Evolutionary conservation across 73 alveolate genomes (phyloP).

Genomic region (Symbiodinium natans): DNA sequence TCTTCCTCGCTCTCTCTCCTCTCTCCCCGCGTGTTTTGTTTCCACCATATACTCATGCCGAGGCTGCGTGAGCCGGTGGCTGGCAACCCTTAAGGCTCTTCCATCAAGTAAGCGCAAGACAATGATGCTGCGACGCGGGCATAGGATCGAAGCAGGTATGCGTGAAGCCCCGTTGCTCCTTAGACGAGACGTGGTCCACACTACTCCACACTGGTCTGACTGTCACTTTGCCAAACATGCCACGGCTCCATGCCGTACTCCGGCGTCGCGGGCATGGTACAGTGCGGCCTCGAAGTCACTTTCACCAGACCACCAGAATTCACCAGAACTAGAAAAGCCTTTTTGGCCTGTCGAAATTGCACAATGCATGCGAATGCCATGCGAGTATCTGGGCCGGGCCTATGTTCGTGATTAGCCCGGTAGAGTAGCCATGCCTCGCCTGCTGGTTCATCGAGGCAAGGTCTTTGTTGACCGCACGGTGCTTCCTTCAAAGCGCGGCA

Average conservation of each 20-base stretch:
- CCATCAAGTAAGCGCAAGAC: not conserved
- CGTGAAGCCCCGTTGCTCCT: slow-evolving; percentile 68
- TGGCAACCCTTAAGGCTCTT: no score
- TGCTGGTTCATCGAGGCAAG: slow-evolving; percentile 29
- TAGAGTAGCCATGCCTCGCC: not conserved
- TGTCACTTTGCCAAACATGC: no score
- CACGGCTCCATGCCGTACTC: slow-evolving; percentile 25
- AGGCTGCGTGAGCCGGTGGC: no score
- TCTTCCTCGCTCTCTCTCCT: no score
- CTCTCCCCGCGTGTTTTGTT: no score
- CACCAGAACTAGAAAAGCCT: no score
- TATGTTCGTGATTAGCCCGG: no score
- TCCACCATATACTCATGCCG: no score
- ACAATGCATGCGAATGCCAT: not conserved
- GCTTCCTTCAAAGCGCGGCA: slow-evolving; percentile 4
- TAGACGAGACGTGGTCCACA: not conserved
- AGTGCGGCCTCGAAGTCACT: slow-evolving; percentile 35
- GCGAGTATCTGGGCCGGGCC: not conserved
- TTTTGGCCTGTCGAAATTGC: no score
- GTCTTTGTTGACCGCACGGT: slow-evolving; percentile 66
- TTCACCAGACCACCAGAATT: no score
- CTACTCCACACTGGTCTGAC: not conserved
- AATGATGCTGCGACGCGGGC: slow-evolving; percentile 40
- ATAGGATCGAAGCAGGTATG: slow-evolving; percentile 38
- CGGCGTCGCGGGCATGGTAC: slow-evolving; percentile 58